Percentiles rank a stretch among this genome's conserved stretches.
Conservation (phyloP, 2,329 filamentous ascomycete species). For the Colletotrichum tamarilloi region DNA sequence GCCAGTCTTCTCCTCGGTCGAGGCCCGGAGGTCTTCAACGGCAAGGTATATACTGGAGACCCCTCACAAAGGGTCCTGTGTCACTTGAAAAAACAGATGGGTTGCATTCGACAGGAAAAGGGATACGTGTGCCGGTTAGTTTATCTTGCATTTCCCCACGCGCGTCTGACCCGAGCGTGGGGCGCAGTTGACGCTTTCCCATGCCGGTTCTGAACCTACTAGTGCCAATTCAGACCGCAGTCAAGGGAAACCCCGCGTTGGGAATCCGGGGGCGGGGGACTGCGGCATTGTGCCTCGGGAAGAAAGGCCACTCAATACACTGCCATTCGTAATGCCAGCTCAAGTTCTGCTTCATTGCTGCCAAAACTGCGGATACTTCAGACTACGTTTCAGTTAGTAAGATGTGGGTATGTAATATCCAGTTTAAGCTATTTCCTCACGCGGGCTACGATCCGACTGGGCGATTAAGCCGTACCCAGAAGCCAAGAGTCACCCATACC, state of each 20-base stretch:
- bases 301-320: not conserved
- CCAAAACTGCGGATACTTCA: not conserved
- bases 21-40: conserved; percentile 4
- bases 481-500: too few species aligned
- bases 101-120: not conserved
- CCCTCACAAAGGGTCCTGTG: not conserved
- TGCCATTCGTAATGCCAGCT: conserved; percentile 7
- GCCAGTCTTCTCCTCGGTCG: conserved; percentile 14
- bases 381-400: not conserved
- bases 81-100: not conserved
- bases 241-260: conserved; percentile 5
- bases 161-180: not conserved
- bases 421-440: not conserved
- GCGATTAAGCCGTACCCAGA: too few species aligned
- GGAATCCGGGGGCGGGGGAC: conserved; percentile 21
- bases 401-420: not conserved
- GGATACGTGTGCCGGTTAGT: not conserved
- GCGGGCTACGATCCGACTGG: not conserved
- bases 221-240: not conserved
- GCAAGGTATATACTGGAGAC: conserved; percentile 16
- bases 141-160: conserved; percentile 15
- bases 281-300: conserved; percentile 22
- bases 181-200: not conserved
- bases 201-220: not conserved
- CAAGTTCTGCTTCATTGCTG: not conserved